Evolutionary conservation across 176 grass and related monocot species (phyloP), one percentile per base, ranked within the genome.

Genomic region (Rhipidocladum racemiflorum): DNA sequence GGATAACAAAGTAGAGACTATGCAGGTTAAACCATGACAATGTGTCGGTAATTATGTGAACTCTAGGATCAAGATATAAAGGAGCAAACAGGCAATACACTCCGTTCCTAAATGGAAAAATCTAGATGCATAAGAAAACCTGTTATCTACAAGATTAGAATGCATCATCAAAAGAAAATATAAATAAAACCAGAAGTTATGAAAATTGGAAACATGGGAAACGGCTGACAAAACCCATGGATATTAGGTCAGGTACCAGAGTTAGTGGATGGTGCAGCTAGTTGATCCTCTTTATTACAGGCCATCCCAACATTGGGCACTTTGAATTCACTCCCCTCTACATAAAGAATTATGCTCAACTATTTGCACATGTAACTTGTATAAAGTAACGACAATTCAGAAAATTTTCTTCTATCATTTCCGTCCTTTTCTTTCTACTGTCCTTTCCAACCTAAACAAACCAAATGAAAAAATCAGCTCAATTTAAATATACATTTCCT

Each of bases 1-100:
- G 44, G 36, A 81, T 21, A 81, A 51, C 75, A 18, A 77, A 70
- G 51, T 49, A 54, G 40, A 45, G 50, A 85, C 49, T 61, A 73
- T 24, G 62, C 14, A 27, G 75, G 27, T 61, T 87, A 69, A 60
- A 76, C 23, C 4, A 74, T 90, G 42, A 16, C 9, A 54, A 43
- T 75, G 27, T 30, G 24, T 66, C 15, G 46, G 62, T 32, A 64
- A 64, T 72, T 34, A 32, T 40, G 59, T 40, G 42, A 62, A 66
- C 38, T 38, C 3, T 28, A 76, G 24, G 44, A 54, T 34, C 12
- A 11, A 71, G 20, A 61, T 49, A 82, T 32, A 23, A 55, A 65
- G 6, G 30, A 53, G 65, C 11, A 42, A 54, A 38, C 9, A 77
- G 14, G 35, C 9, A 57, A 77, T 48, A 76, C 12, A 34, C 38